These are phyloP conservation scores for barrel medic (Medicago truncatula) DNA, from an alignment of 306 rosid genomes.

Conservation along the genomic window MtrunA17r5.0-ANR NC_053049.1:30065501-30066000, in stretches of 20 bases:
- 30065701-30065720: neutral
- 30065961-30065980: neutral
- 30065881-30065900: no score
- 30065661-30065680: no score
- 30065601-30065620: neutral
- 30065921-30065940: no score
- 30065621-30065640: no score
- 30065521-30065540: neutral
- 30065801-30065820: no score
- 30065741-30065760: neutral
- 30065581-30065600: neutral
- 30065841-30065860: no score
- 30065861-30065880: no score
- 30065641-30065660: no score
- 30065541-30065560: neutral
- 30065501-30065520: neutral
- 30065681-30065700: no score
- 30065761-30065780: neutral
- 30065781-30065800: neutral
- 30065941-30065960: no score
- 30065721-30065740: neutral
- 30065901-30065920: no score
- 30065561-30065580: neutral
- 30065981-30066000: conserved; percentile 6
- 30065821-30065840: no score